Conservation (phyloP, 106 monocot genomes). For the Narthecium ossifragum region DNA sequence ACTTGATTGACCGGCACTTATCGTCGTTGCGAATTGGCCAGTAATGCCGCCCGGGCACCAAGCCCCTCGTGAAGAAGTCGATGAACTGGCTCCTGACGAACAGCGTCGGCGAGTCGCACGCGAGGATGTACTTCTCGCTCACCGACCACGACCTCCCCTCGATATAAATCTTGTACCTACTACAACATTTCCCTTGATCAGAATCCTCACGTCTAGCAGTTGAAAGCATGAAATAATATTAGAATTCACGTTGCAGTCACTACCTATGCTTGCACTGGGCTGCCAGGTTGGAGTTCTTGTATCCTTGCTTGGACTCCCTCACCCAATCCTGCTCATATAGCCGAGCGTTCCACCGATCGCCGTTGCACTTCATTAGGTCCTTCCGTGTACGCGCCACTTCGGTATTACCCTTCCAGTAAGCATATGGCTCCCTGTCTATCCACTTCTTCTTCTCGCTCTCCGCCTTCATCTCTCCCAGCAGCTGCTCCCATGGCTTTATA, state of each 20-base stretch:
- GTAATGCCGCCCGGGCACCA: slow-evolving; percentile 67
- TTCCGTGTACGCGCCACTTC: slow-evolving; percentile 1
- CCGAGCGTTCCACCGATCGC: slow-evolving; percentile 33
- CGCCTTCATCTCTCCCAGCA: slow-evolving; percentile 30
- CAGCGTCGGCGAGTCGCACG: slow-evolving; percentile 73
- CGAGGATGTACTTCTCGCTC: slow-evolving; percentile 87
- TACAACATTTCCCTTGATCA: not conserved
- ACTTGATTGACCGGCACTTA: slow-evolving; percentile 74
- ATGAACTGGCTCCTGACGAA: slow-evolving; percentile 35
- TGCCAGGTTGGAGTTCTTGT: slow-evolving; percentile 20
- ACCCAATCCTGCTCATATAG: slow-evolving; percentile 29
- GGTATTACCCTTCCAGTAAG: slow-evolving; percentile 48
- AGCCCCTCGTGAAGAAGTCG: slow-evolving; percentile 73
- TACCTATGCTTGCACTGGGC: slow-evolving; percentile 30
- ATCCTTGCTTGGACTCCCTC: slow-evolving; percentile 11
- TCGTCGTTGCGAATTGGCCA: slow-evolving; percentile 44
- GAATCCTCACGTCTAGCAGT: no score
- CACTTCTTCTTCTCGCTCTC: slow-evolving; percentile 26
- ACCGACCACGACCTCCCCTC: slow-evolving; percentile 91
- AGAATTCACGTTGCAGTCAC: no score
- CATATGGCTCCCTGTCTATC: slow-evolving; percentile 35
- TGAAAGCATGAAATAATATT: no score
- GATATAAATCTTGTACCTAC: slow-evolving; percentile 83
- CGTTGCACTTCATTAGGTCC: slow-evolving; percentile 30
- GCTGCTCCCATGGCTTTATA: slow-evolving; percentile 38